Conservation (phyloP, 2,329 filamentous ascomycete species). For the Cryphonectria naterciae region DNA sequence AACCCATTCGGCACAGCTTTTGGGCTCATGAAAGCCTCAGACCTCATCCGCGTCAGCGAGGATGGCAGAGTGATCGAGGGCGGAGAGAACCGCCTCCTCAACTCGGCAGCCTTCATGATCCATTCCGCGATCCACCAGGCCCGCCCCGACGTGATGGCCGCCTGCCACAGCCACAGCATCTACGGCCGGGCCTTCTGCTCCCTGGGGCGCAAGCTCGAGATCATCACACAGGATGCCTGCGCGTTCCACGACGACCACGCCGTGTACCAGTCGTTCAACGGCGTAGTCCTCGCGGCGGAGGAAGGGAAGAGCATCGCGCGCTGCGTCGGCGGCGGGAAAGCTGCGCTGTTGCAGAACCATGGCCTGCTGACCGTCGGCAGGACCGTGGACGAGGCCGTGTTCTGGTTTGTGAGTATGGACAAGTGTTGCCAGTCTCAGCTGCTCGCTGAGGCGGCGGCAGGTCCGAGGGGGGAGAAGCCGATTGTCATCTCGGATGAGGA, state of each 20-base stretch:
- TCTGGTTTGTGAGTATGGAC: conserved; percentile 59
- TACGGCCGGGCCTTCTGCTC: conserved; percentile 63
- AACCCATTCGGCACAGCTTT: conserved; percentile 69
- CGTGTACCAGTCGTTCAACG: conserved; percentile 45
- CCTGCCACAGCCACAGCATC: conserved; percentile 59
- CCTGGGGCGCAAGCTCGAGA: conserved; percentile 64
- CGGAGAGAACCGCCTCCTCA: conserved; percentile 46
- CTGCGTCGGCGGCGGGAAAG: conserved; percentile 53
- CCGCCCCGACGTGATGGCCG: conserved; percentile 57
- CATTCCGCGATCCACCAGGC: conserved; percentile 55
- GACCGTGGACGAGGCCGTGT: conserved; percentile 55
- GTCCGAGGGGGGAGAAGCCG: conserved; percentile 64
- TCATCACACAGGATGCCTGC: conserved; percentile 66
- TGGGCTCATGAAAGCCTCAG: conserved; percentile 36
- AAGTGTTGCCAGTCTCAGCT: conserved; percentile 53
- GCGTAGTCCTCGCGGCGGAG: conserved; percentile 56
- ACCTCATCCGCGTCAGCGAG: conserved; percentile 69
- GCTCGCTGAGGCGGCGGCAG: conserved; percentile 62
- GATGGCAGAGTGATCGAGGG: conserved; percentile 66
- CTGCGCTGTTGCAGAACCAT: conserved; percentile 58
- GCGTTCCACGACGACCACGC: conserved; percentile 59
- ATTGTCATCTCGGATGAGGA: conserved; percentile 71
- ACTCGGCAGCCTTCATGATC: conserved; percentile 49
- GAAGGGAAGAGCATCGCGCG: conserved; percentile 55
- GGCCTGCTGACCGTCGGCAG: conserved; percentile 56